These are phyloP conservation scores for Aspergillus amoenus DNA, from an alignment of 2,329 filamentous ascomycete genomes.

Conservation along the genomic window DNA sequence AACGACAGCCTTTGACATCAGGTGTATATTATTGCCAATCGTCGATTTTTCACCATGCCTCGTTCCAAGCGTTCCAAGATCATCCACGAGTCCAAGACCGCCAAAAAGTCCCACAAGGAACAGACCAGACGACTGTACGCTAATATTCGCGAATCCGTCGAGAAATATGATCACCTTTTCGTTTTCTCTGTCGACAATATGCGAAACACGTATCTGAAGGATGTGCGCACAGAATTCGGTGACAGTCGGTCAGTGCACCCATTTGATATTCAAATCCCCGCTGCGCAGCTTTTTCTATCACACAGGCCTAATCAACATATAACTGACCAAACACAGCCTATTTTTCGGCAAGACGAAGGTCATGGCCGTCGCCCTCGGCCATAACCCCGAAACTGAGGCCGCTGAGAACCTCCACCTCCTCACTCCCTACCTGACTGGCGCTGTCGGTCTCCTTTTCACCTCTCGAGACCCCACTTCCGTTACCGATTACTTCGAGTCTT, in stretches of 20 bases:
- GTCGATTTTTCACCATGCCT: slow-evolving; percentile 66
- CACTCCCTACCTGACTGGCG: slow-evolving; percentile 69
- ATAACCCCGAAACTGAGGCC: slow-evolving; percentile 72
- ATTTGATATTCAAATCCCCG: not conserved
- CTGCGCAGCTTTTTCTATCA: not conserved
- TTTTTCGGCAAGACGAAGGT: slow-evolving; percentile 99
- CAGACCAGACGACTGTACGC: slow-evolving; percentile 81
- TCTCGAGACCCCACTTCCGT: slow-evolving; percentile 70
- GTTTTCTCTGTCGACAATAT: slow-evolving; percentile 95
- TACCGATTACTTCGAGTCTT: slow-evolving; percentile 68
- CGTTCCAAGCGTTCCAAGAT: slow-evolving; percentile 92
- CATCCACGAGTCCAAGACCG: slow-evolving; percentile 85
- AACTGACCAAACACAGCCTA: slow-evolving; percentile 57
- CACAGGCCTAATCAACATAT: not conserved
- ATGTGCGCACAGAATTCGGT: slow-evolving; percentile 77
- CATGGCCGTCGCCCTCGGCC: slow-evolving; percentile 92
- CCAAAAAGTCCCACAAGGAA: slow-evolving; percentile 91
- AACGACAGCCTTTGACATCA: not conserved
- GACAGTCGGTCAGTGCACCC: slow-evolving; percentile 70
- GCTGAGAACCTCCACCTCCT: slow-evolving; percentile 75
- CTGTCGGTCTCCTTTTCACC: slow-evolving; percentile 88
- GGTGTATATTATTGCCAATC: not conserved
- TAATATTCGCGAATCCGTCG: slow-evolving; percentile 80
- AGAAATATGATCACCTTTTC: slow-evolving; percentile 86
- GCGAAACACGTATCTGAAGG: slow-evolving; percentile 95